Evolutionary conservation across 177 flowering plant species (phyloP).

Genomic region (Vitis hybrid): DNA sequence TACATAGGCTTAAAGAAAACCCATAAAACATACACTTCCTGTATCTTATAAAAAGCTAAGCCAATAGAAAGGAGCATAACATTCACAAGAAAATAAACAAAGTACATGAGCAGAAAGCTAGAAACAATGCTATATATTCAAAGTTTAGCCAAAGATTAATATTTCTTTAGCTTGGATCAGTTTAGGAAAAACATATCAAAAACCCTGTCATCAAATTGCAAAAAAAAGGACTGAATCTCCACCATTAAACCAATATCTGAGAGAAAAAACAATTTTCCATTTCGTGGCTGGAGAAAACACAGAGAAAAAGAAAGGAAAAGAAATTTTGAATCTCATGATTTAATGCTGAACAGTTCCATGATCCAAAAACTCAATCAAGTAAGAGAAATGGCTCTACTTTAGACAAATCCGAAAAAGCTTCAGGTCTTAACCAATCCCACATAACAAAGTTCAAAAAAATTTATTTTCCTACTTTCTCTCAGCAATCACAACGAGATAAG

Average conservation of each 20-base stretch:
- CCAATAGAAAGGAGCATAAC: not conserved
- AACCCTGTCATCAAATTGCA: not conserved
- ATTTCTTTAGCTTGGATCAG: not conserved
- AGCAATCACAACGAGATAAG: too few species aligned
- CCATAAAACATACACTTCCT: too few species aligned
- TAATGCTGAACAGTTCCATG: too few species aligned
- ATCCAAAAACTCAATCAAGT: too few species aligned
- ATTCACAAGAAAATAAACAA: not conserved
- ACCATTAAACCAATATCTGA: not conserved
- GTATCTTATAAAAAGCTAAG: not conserved
- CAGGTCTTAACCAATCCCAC: too few species aligned
- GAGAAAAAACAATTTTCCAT: too few species aligned
- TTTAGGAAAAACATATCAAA: not conserved
- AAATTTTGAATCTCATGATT: too few species aligned
- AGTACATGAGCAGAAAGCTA: not conserved
- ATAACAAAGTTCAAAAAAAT: too few species aligned
- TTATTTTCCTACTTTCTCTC: too few species aligned
- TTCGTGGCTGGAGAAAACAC: not conserved
- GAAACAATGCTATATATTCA: not conserved
- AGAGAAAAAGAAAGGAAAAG: not conserved
- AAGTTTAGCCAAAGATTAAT: not conserved
- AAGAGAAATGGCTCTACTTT: too few species aligned
- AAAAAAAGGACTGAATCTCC: not conserved
- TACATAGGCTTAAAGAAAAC: too few species aligned
- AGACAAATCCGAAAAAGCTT: too few species aligned